Evolutionary conservation across 2,329 filamentous ascomycete species (phyloP), one percentile per base, ranked within the genome.

Genomic region (Aspergillus sp.): DNA sequence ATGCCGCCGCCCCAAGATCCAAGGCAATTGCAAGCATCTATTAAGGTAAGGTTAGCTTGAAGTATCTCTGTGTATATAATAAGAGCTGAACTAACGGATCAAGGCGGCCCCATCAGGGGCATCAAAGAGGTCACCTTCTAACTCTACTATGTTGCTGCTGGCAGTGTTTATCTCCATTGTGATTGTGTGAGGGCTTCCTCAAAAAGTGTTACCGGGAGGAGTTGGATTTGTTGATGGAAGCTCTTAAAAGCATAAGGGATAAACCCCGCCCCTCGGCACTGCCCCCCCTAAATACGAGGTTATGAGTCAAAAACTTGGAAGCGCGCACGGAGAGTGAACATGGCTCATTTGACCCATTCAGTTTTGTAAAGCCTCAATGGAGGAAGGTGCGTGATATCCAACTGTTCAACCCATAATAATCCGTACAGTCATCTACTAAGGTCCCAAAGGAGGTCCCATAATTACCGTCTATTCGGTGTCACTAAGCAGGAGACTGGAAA

Each of bases 1-100:
- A 87, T 84, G n/a, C 85, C 85, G 3, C 76, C 77, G 46, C 83
- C 82, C 85, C 85, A 87, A 13, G 65, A 66, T 5, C 84, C 85
- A 59, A 78, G 70, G 51, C 79, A 80, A 68, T 87, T 87, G 72
- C 84, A 86, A 12, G 84, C 83, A 68, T 87, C 77, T 79, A 34
- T 20, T 12, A 24, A 33, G 22, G 51, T 9, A 19, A 33, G 17
- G 51, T 55, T 11, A 33, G 41, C 22, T 51, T 15, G 24, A 15
- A 12, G 17, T 17, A 5, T 13, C 19, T 6, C 22, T 20, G 8
- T 48, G 15, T 12, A 5, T 34, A 15, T 22, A 24, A n/a, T 6
- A 12, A 30, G 12, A 6, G 15, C 8, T 8, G 15, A 11, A 68
- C 69, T 15, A 66, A 78, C 77, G 84, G 57, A 86, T 78, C 15